Evolutionary conservation across 495 filamentous ascomycete species (phyloP), one percentile per base, ranked within the genome.

Genomic region (Chaetomium cochliodes): DNA sequence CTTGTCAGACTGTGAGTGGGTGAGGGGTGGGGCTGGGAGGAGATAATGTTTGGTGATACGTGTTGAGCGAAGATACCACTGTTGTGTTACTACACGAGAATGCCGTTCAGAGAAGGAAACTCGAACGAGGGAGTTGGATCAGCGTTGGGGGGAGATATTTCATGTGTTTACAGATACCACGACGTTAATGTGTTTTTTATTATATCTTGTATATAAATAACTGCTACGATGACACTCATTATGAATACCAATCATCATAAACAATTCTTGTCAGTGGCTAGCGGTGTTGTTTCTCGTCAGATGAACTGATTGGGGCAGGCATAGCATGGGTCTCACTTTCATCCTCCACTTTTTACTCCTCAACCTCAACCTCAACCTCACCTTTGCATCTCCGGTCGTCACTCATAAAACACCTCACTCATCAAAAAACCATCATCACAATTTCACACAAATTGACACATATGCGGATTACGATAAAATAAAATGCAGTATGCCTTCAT

Each of bases 161-260:
- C 22, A 3, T 44, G 2, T 58, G 39, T 58, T 39, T 47, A 18
- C 22, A 58, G 56, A 58, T 58, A 58, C 56, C 39, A 58, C 41
- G 55, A 42, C 33, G 22, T 42, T 57, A 57, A 42, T 57, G 54
- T 57, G 33, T 57, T 18, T 39, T 41, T 54, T 37, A n/a, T 51
- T 51, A 3, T 20, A 20, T 7, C 37, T 33, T 33, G 52, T 54
- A 54, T 33, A 33, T 11, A 33, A 20, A 5, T 11, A 44, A 15
- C 22, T 51, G n/a, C 22, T 37, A 37, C 33, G 33, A 37, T 8
- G n/a, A 26, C n/a, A 15, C 22, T 51, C 23, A 44, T 15, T 26
- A 51, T 51, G 20, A 51, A 23, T 18, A 33, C 30, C 51, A 54
- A 54, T 9, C 22, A 51, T 51, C 22, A 51, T 8, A 54, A 33